Conservation (phyloP, 495 filamentous ascomycete genomes). For the Podospora tetraspora region DNA sequence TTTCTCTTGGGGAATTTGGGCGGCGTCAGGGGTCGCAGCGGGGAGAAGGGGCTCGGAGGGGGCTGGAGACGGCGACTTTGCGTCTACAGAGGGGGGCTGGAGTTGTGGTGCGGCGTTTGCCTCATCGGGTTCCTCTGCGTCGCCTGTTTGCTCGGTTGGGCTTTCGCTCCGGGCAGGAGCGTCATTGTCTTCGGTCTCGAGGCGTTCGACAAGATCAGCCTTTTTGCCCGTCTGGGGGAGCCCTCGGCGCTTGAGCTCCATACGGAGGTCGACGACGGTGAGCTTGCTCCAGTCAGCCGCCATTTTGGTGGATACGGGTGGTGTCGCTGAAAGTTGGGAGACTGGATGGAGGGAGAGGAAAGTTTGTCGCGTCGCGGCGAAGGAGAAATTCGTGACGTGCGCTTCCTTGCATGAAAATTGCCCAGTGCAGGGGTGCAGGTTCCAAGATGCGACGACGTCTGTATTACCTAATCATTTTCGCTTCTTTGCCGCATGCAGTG, state of each 20-base stretch:
- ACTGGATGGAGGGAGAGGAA: not conserved
- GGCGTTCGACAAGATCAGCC: conserved; percentile 50
- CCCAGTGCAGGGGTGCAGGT: not conserved
- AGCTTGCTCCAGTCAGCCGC: conserved; percentile 53
- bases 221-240: conserved; percentile 53
- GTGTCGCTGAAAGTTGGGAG: conserved; percentile 1
- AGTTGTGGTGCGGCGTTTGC: not conserved
- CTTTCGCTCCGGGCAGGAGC: conserved; percentile 9
- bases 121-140: not conserved
- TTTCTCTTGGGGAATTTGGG: not conserved
- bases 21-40: not conserved
- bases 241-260: conserved; percentile 52
- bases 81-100: not conserved
- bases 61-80: not conserved
- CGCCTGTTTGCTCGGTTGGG: conserved; percentile 13
- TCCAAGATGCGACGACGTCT: not conserved
- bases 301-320: conserved; percentile 26
- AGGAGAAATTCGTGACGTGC: conserved; percentile 5
- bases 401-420: not conserved
- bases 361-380: conserved; percentile 14
- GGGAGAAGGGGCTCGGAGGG: not conserved
- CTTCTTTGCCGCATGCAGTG: not conserved
- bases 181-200: conserved; percentile 27
- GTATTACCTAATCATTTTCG: not conserved
- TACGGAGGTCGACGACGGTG: conserved; percentile 56